These are phyloP conservation scores for Lactifluus pinguis DNA, from an alignment of 768 basidiomycete species.

Conservation along the genomic window DNA sequence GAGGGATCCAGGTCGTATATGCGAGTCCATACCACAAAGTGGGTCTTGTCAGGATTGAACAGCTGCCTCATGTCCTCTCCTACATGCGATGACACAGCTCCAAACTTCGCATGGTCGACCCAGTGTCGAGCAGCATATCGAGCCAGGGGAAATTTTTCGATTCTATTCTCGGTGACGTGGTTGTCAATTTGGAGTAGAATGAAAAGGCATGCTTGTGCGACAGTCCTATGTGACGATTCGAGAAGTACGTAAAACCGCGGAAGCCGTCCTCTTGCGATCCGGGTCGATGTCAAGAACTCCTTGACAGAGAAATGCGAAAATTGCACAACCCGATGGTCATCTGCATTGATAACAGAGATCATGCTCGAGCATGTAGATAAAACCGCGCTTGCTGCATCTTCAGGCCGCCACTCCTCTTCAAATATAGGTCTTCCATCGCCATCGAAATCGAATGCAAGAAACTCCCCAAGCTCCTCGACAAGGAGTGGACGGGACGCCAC, in stretches of 20 bases:
- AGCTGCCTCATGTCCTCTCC: not conserved
- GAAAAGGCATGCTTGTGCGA: not conserved
- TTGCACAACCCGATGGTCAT: not conserved
- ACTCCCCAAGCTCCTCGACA: not conserved
- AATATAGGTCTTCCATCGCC: not conserved
- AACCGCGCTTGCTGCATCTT: not conserved
- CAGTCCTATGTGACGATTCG: not conserved
- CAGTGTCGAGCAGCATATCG: not conserved
- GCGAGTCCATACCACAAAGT: not conserved
- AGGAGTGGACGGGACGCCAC: not conserved
- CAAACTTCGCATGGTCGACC: not conserved
- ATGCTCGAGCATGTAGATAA: not conserved
- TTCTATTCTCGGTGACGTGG: not conserved
- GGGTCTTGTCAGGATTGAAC: not conserved
- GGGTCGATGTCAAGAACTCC: not conserved
- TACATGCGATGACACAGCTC: not conserved
- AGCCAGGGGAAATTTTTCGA: not conserved
- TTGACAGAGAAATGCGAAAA: slow-evolving; percentile 1
- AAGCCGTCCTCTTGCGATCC: not conserved
- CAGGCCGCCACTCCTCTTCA: not conserved
- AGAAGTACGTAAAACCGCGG: not conserved
- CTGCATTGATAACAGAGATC: not conserved
- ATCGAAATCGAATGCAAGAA: not conserved
- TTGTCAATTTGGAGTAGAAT: not conserved
- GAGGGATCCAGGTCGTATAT: not conserved